Conservation (phyloP, 495 filamentous ascomycete genomes). For the Aspergillus ellipticus region DNA sequence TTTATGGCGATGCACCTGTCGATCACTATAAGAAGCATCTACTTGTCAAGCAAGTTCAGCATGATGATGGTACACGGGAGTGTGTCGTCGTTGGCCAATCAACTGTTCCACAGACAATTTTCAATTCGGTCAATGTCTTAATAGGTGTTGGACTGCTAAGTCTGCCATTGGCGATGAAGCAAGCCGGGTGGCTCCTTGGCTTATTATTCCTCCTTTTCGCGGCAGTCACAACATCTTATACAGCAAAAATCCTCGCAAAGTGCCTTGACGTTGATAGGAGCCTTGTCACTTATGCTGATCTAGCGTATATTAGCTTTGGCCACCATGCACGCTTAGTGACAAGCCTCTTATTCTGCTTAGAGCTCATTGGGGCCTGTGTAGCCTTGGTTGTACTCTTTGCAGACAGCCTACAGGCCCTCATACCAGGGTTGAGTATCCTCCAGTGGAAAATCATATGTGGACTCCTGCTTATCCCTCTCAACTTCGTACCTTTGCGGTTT, state of each 20-base stretch:
- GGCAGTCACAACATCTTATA: conserved; percentile 76
- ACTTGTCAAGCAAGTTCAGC: conserved; percentile 78
- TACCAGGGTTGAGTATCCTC: conserved; percentile 66
- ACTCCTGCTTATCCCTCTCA: conserved; percentile 74
- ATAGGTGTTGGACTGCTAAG: conserved; percentile 89
- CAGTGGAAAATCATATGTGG: conserved; percentile 89
- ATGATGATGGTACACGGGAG: conserved; percentile 80
- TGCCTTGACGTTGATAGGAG: conserved; percentile 84
- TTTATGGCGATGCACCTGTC: conserved; percentile 37
- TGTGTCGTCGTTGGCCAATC: conserved; percentile 84
- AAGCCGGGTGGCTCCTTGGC: conserved; percentile 88
- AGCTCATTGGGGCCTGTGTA: conserved; percentile 84
- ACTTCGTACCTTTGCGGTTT: conserved; percentile 78
- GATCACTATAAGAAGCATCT: conserved; percentile 73
- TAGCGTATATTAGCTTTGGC: conserved; percentile 93
- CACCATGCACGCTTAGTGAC: conserved; percentile 72
- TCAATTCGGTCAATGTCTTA: conserved; percentile 94
- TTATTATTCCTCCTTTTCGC: conserved; percentile 69
- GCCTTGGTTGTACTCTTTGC: conserved; percentile 92
- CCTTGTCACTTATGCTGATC: conserved; percentile 83
- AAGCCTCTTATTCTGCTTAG: conserved; percentile 81
- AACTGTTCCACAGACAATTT: conserved; percentile 90
- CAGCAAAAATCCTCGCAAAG: conserved; percentile 78
- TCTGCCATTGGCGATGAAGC: conserved; percentile 83
- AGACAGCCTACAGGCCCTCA: conserved; percentile 76